A percentile compares a stretch with the other conserved stretches of the same genome.
phyloP scores from a whole-genome alignment of 2,329 filamentous ascomycete genomes.

The Aspergillus quadrilineatus region DNA sequence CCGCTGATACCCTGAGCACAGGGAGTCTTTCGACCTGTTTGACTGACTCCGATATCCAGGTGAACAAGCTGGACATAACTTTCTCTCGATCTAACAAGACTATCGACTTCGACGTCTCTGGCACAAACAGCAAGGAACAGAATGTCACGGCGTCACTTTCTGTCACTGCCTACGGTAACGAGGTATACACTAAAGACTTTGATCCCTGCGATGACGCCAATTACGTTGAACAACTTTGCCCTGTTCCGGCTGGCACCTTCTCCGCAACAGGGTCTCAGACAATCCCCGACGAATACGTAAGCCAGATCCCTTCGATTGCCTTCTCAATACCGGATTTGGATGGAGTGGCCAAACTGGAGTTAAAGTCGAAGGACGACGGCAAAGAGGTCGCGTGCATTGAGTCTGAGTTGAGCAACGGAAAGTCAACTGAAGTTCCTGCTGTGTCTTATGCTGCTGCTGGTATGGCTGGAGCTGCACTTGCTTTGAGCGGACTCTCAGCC shows the following conservation, averaged over 20 bases:
- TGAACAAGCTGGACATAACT: conserved; percentile 71
- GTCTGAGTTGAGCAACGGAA: conserved; percentile 81
- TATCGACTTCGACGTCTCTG: conserved; percentile 78
- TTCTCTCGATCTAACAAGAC: conserved; percentile 74
- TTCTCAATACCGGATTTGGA: conserved; percentile 90
- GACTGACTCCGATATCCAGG: conserved; percentile 58
- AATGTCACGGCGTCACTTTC: conserved; percentile 76
- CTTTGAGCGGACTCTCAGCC: conserved; percentile 70
- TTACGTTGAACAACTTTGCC: conserved; percentile 74
- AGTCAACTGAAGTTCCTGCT: conserved; percentile 70
- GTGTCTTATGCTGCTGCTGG: conserved; percentile 83
- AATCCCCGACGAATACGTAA: conserved; percentile 70
- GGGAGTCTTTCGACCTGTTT: conserved; percentile 75
- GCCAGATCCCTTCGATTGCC: conserved; percentile 79
- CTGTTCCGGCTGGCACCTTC: conserved; percentile 74
- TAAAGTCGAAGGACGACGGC: conserved; percentile 62
- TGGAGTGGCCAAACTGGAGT: conserved; percentile 74
- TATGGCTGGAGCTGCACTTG: conserved; percentile 78
- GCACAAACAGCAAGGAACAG: conserved; percentile 69
- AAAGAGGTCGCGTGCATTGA: conserved; percentile 76
- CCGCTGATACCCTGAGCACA: conserved; percentile 72
- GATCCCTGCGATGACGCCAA: conserved; percentile 73
- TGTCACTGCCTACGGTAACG: conserved; percentile 79
- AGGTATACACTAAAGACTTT: conserved; percentile 76
- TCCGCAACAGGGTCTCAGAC: conserved; percentile 67